Conservation (phyloP, 352 stramenopile genomes). For the Phytophthora sojae region DNA sequence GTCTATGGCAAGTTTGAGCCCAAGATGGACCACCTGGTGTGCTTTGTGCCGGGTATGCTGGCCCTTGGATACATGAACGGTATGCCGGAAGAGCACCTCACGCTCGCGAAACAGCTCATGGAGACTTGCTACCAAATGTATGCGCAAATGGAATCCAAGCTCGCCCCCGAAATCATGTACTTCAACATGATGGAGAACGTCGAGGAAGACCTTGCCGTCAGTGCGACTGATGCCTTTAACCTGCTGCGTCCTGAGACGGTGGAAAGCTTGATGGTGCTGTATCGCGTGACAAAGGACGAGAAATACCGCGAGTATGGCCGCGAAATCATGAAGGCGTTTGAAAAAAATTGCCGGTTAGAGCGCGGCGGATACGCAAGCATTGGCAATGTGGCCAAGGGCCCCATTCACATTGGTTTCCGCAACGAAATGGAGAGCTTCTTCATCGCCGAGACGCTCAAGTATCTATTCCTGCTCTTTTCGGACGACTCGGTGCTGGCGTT, state of each 20-base stretch:
- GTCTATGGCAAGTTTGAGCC: conserved; percentile 56
- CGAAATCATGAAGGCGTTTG: conserved; percentile 88
- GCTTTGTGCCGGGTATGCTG: conserved; percentile 91
- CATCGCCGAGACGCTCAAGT: conserved; percentile 95
- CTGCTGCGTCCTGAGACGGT: conserved; percentile 92
- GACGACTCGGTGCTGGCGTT: conserved; percentile 83
- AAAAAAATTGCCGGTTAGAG: conserved; percentile 77
- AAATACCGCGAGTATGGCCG: conserved; percentile 90
- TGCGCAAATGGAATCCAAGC: conserved; percentile 73
- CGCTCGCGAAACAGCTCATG: conserved; percentile 80
- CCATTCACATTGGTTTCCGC: conserved; percentile 51
- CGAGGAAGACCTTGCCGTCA: conserved; percentile 63
- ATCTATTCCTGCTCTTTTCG: conserved; percentile 93
- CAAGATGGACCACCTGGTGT: conserved; percentile 92
- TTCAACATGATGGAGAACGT: conserved; percentile 71
- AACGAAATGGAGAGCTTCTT: conserved; percentile 94
- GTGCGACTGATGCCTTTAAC: conserved; percentile 77
- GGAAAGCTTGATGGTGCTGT: conserved; percentile 93
- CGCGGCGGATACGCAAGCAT: conserved; percentile 72
- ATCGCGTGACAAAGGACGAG: conserved; percentile 89
- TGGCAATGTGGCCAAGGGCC: conserved; percentile 59
- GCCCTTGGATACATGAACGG: conserved; percentile 81
- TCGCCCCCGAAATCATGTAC: conserved; percentile 89
- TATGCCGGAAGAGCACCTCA: conserved; percentile 68
- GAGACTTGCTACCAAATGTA: conserved; percentile 92